A percentile compares a stretch with the other conserved stretches of the same genome.
phyloP scores from a whole-genome alignment of 148 eudicot species.

The Chenopodium album region DNA sequence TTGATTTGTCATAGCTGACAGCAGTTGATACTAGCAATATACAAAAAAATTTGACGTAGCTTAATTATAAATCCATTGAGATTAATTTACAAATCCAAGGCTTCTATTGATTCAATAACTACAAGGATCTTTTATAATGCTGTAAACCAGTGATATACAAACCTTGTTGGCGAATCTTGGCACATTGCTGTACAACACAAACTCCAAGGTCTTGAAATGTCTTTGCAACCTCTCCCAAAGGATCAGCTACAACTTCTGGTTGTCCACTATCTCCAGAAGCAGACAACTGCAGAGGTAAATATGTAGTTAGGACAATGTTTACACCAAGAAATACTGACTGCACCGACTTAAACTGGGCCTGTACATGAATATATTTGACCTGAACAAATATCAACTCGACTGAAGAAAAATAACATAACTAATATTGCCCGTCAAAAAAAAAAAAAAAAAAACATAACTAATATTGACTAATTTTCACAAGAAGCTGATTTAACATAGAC shows the following conservation, averaged over 20 bases:
- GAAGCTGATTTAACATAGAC: no score
- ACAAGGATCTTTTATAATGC: background rate
- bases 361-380: background rate
- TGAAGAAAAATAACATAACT: no score
- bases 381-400: no score
- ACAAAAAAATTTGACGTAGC: background rate
- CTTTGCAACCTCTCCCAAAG: conserved; percentile 81
- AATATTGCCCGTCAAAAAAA: no score
- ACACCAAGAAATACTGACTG: background rate
- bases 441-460: no score
- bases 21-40: conserved; percentile 77
- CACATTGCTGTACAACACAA: conserved; percentile 97
- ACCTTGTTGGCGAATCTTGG: conserved; percentile 99
- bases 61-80: background rate
- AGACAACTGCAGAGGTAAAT: conserved; percentile 56
- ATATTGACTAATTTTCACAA: no score
- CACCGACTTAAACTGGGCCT: background rate
- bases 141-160: background rate
- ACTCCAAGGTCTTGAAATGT: conserved; percentile 92
- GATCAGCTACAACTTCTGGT: conserved; percentile 96
- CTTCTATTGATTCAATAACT: background rate
- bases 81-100: background rate
- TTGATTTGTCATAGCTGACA: conserved; percentile 70
- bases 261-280: conserved; percentile 97
- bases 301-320: background rate